Evolutionary conservation across 805 yeast species (phyloP).

Genomic region (Kazachstania martiniae): DNA sequence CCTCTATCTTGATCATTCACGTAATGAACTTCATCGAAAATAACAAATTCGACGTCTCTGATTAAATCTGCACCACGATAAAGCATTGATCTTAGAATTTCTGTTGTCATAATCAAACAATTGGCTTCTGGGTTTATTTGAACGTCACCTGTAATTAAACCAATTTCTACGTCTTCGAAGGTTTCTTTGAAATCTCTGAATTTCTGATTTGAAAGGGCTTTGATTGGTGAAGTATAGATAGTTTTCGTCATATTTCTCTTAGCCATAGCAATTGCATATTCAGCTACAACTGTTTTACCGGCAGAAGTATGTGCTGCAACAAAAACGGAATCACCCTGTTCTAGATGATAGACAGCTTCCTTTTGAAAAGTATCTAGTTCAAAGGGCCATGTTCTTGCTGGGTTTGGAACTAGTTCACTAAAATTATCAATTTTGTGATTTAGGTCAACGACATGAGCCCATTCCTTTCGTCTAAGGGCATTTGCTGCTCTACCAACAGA

Average conservation of each 20-base stretch:
- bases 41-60: slow-evolving; percentile 94
- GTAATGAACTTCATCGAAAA: slow-evolving; percentile 96
- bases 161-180: slow-evolving; percentile 77
- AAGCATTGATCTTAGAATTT: slow-evolving; percentile 87
- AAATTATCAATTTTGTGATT: slow-evolving; percentile 78
- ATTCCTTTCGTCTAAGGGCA: slow-evolving; percentile 39
- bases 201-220: slow-evolving; percentile 82
- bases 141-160: slow-evolving; percentile 94
- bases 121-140: slow-evolving; percentile 95
- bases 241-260: slow-evolving; percentile 92
- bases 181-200: slow-evolving; percentile 77
- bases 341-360: slow-evolving; percentile 92
- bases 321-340: slow-evolving; percentile 96
- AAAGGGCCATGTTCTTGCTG: slow-evolving; percentile 92
- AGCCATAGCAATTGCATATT: slow-evolving; percentile 96
- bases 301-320: slow-evolving; percentile 99
- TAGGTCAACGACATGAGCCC: slow-evolving; percentile 95
- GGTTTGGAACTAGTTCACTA: slow-evolving; percentile 78
- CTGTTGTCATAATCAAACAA: slow-evolving; percentile 96
- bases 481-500: slow-evolving; percentile 16
- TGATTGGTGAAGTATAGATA: slow-evolving; percentile 91
- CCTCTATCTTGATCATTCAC: slow-evolving; percentile 96
- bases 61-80: slow-evolving; percentile 94
- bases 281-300: slow-evolving; percentile 97
- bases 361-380: slow-evolving; percentile 91